Conservation (phyloP, 352 stramenopile species). For the Pythium aristosporum region DNA sequence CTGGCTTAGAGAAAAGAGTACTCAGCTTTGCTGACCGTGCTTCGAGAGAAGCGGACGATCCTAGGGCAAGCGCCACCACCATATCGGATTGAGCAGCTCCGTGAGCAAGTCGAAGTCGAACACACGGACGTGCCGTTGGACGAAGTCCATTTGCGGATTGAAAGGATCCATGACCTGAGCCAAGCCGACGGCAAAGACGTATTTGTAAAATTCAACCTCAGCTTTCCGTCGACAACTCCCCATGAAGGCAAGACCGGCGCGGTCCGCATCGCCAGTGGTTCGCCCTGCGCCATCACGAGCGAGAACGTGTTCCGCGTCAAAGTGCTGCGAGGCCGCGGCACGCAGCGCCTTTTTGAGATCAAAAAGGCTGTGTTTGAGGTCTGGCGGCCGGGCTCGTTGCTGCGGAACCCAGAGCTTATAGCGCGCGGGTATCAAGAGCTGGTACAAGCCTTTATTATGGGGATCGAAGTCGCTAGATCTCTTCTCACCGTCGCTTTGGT, state of each 20-base stretch:
- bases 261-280: constrained; percentile 33
- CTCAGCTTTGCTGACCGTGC: constrained; percentile 40
- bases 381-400: constrained; percentile 57
- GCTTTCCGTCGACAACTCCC: constrained; percentile 52
- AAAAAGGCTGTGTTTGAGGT: constrained; percentile 81
- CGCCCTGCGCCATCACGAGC: constrained; percentile 31
- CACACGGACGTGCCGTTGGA: constrained; percentile 46
- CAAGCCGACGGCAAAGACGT: constrained; percentile 47
- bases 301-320: constrained; percentile 44
- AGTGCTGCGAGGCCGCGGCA: constrained; percentile 59
- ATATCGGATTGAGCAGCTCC: constrained; percentile 42
- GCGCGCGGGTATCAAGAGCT: constrained; percentile 64
- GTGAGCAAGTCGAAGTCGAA: constrained; percentile 45
- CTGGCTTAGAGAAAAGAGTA: constrained; percentile 58
- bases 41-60: constrained; percentile 52
- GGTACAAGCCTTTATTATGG: constrained; percentile 29
- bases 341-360: constrained; percentile 76
- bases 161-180: constrained; percentile 42
- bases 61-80: constrained; percentile 46
- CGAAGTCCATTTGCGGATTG: constrained; percentile 49
- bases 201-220: constrained; percentile 75
- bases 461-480: background rate
- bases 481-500: background rate
- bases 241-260: constrained; percentile 59
- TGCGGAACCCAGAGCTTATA: constrained; percentile 66